Evolutionary conservation across 2,329 filamentous ascomycete species (phyloP).

Genomic region (Aurifilum marmelostoma): DNA sequence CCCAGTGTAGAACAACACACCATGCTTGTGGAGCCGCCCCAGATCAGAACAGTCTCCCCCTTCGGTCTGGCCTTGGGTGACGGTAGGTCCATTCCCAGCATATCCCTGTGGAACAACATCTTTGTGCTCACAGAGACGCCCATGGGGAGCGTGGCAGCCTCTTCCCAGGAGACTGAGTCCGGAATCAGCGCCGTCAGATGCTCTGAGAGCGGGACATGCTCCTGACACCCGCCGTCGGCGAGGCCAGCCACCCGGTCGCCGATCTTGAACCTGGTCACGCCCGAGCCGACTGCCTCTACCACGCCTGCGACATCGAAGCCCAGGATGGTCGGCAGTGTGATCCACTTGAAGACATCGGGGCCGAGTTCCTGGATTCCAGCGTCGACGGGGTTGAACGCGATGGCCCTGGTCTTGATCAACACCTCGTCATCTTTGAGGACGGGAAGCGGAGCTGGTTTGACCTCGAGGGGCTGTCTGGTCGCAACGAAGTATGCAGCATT

Average conservation of each 20-base stretch:
- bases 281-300: conserved; percentile 38
- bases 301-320: conserved; percentile 42
- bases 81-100: conserved; percentile 28
- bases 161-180: conserved; percentile 32
- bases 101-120: conserved; percentile 24
- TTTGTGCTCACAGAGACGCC: conserved; percentile 35
- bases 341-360: conserved; percentile 34
- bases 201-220: conserved; percentile 31
- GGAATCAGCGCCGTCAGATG: conserved; percentile 33
- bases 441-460: conserved; percentile 21
- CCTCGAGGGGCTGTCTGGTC: conserved; percentile 18
- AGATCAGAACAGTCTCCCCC: conserved; percentile 44
- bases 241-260: conserved; percentile 42
- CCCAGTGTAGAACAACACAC: not conserved
- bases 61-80: conserved; percentile 16
- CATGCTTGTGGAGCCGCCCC: conserved; percentile 52
- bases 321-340: conserved; percentile 40
- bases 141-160: conserved; percentile 37
- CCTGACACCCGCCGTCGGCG: conserved; percentile 35
- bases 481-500: conserved; percentile 22
- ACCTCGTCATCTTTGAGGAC: conserved; percentile 30
- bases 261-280: conserved; percentile 36
- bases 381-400: conserved; percentile 43
- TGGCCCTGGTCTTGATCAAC: conserved; percentile 36
- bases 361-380: conserved; percentile 36